Evolutionary conservation across 305 asterid genomes (phyloP), one percentile per base, ranked within the genome.

Genomic region (Salvia sclarea): DNA sequence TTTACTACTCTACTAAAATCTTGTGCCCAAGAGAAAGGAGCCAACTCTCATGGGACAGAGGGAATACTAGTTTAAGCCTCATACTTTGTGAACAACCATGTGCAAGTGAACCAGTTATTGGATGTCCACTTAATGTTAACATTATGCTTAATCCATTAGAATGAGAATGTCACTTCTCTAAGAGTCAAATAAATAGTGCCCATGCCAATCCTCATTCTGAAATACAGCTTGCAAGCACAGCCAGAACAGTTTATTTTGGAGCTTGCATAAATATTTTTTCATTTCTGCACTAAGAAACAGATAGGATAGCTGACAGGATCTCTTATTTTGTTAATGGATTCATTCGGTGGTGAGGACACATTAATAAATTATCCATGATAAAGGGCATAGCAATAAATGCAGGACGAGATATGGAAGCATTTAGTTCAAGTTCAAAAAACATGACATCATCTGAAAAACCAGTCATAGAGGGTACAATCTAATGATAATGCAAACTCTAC

Each of bases 401-500:
- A 57, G 5, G 67, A 30, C 25, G 37, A 64, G 31, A n/a, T n/a
- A n/a, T n/a, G n/a, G n/a, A n/a, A n/a, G n/a, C n/a, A n/a, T n/a
- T n/a, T n/a, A n/a, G n/a, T n/a, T n/a, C n/a, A n/a, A n/a, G n/a
- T n/a, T n/a, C 5, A 14, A 25, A 53, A 61, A 24, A 43, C 41
- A 47, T 30, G 52, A 40, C 43, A 22, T 22, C 63, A 69, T 11
- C 5, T 24, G 40, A 20, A 48, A 4, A 62, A n/a, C n/a, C 4
- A 58, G 53, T 21, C 59, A 66, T 30, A 73, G 47, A 66, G 38
- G 37, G 31, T 52, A 33, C 24, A 50, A 20, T 17, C 28, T 16
- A 63, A 43, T 8, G 55, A n/a, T 53, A 55, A 72, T 21, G 62
- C 40, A 24, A 41, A 68, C 70, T 67, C n/a, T 69, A 95, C 99